Conservation (phyloP, 2,329 filamentous ascomycete species). For the Trichoderma harzianum region DNA sequence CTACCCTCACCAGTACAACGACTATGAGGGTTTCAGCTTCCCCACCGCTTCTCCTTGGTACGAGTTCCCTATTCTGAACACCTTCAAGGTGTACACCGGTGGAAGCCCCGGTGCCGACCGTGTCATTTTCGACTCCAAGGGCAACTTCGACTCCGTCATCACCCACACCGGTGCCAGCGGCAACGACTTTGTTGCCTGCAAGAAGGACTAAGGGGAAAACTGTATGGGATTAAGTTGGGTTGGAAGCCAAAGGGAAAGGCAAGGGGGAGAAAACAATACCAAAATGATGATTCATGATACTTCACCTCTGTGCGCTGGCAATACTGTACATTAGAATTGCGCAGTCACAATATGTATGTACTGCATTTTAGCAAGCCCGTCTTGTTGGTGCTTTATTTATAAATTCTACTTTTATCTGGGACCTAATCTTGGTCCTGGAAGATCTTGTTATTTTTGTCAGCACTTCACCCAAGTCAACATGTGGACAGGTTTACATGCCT, state of each 20-base stretch:
- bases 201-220: neutral
- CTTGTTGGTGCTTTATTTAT: neutral
- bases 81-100: slow-evolving; percentile 34
- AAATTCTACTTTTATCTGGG: neutral
- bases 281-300: neutral
- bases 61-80: slow-evolving; percentile 37
- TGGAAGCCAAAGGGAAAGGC: neutral
- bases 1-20: slow-evolving; percentile 40
- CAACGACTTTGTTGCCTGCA: slow-evolving; percentile 65
- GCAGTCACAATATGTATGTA: slow-evolving; percentile 2
- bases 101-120: slow-evolving; percentile 61
- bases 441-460: neutral
- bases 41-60: slow-evolving; percentile 34
- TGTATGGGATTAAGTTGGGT: too few relatives aligned
- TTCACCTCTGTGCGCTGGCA: neutral
- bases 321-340: neutral
- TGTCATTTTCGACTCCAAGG: slow-evolving; percentile 55
- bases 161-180: slow-evolving; percentile 68
- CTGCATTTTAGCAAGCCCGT: neutral
- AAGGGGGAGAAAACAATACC: neutral
- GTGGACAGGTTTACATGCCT: neutral
- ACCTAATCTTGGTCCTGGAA: neutral
- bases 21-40: slow-evolving; percentile 38
- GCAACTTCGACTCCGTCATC: slow-evolving; percentile 59
- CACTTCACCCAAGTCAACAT: neutral